These are phyloP conservation scores for Suhomyces emberorum DNA, from an alignment of 805 yeast species.

Conservation along the genomic window DNA sequence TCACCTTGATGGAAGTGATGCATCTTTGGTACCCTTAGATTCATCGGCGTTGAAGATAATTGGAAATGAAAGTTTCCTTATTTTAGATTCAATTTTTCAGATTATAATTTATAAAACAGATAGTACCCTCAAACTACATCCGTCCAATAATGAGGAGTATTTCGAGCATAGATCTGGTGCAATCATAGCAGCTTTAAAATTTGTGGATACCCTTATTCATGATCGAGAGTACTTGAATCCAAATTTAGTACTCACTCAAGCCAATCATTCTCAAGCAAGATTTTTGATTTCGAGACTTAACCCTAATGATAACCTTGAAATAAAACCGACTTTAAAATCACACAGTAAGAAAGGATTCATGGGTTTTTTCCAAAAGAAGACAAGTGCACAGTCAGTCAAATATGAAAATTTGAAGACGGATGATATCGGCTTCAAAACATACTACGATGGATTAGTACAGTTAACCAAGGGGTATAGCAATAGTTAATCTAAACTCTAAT, in stretches of 20 bases:
- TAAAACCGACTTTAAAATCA: too few relatives aligned
- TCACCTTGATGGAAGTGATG: conserved; percentile 2
- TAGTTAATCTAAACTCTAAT: too few relatives aligned
- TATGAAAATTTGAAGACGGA: conserved; percentile 14
- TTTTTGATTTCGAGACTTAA: conserved; percentile 30
- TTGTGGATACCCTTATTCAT: conserved; percentile 8
- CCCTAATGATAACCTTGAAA: conserved; percentile 14
- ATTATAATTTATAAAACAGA: conserved; percentile 22
- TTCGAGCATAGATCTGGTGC: conserved; percentile 9
- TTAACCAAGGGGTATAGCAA: conserved; percentile 16
- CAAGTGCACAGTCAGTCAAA: background rate
- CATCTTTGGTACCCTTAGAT: conserved; percentile 15
- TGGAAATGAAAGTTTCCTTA: conserved; percentile 14
- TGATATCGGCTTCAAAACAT: conserved; percentile 25
- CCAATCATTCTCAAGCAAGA: conserved; percentile 37
- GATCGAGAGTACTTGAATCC: conserved; percentile 16
- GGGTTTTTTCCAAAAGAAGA: conserved; percentile 3
- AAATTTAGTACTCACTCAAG: conserved; percentile 29
- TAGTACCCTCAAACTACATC: conserved; percentile 22
- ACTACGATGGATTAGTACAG: conserved; percentile 22
- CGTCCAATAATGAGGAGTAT: conserved; percentile 22
- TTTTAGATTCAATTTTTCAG: conserved; percentile 30
- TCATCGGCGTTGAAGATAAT: conserved; percentile 9
- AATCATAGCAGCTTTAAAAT: conserved; percentile 14
- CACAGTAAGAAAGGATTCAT: conserved; percentile 10